phyloP scores from a whole-genome alignment of 257 asterid species.

The Solanum sejunctum region DNA sequence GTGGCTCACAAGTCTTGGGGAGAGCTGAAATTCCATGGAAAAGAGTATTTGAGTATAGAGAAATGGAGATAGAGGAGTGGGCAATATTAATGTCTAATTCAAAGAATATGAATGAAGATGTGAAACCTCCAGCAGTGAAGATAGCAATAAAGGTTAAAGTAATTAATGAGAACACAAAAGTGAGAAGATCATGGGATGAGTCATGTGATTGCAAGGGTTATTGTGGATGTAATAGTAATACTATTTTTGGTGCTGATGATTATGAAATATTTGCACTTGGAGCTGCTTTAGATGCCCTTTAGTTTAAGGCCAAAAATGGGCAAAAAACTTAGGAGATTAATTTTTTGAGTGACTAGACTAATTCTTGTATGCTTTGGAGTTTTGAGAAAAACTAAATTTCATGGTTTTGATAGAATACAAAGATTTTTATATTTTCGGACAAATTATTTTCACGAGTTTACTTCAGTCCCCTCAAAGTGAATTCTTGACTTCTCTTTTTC shows the following conservation, averaged over 20 bases:
- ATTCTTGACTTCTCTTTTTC: too few species aligned
- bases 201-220: not conserved
- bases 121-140: slow-evolving; percentile 39
- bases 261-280: slow-evolving; percentile 19
- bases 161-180: not conserved
- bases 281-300: slow-evolving; percentile 25
- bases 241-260: not conserved
- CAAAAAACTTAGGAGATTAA: not conserved
- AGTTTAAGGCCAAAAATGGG: not conserved
- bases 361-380: not conserved
- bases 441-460: too few species aligned
- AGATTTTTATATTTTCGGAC: too few species aligned
- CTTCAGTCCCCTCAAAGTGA: too few species aligned
- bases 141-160: slow-evolving; percentile 28
- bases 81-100: slow-evolving; percentile 17
- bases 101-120: slow-evolving; percentile 7
- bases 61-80: slow-evolving; percentile 42
- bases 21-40: slow-evolving; percentile 48
- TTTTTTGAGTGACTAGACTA: not conserved
- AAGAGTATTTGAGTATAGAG: slow-evolving; percentile 11
- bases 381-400: not conserved
- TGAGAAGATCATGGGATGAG: not conserved
- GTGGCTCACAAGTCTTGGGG: slow-evolving; percentile 41
- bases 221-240: slow-evolving; percentile 5
- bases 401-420: not conserved